Base-by-base conservation (phyloP, 495 filamentous ascomycete genomes). In the Achaetomiella virescens region DNA sequence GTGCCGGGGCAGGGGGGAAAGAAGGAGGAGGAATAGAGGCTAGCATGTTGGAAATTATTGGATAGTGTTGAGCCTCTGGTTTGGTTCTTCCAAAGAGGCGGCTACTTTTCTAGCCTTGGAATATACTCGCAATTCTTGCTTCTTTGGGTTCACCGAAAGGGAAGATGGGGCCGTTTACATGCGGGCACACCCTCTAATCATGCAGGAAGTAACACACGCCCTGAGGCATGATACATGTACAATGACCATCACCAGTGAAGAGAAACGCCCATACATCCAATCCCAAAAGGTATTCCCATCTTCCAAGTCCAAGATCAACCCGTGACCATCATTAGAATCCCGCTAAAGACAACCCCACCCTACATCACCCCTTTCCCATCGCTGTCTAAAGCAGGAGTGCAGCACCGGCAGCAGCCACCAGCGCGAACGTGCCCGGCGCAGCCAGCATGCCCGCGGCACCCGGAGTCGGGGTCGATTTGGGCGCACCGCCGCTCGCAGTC, bases 371-470 rank as follows among this genome's bases (percentile, higher is more conserved):
- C 6, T 27, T 3, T 20, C 1, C 3, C 37, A 9, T 31, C 21
- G 10, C 8, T 42, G 12, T 27, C 69, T 64, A 76, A 44, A 76
- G 62, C 51, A 77, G 53, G 36, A 74, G 37, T 12, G 70, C 62
- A 41, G 64, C 70, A 48, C 62, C 72, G 47, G 63, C 71, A 14
- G 61, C 58, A 18, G 60, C 66, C 4, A 62, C 11, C 38, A 70
- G 66, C 45, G 52, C 52, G 33, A 54, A 14, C 21, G 57, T 51
- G 44, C 45, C 44, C 24, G 66, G 56, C 5, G 57, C 60, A 22
- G 61, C 22, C 42, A 67, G 55, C 35, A 57, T 33, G 22, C 59
- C 62, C 22, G 64, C 61, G 25, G 61, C 63, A 42, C 58, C 63
- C 31, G 53, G 44, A 38, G 46, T 48, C 22, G 47, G 20, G 21